Evolutionary conservation across 2,329 filamentous ascomycete genomes (phyloP).

Genomic region (Phoma sp.): DNA sequence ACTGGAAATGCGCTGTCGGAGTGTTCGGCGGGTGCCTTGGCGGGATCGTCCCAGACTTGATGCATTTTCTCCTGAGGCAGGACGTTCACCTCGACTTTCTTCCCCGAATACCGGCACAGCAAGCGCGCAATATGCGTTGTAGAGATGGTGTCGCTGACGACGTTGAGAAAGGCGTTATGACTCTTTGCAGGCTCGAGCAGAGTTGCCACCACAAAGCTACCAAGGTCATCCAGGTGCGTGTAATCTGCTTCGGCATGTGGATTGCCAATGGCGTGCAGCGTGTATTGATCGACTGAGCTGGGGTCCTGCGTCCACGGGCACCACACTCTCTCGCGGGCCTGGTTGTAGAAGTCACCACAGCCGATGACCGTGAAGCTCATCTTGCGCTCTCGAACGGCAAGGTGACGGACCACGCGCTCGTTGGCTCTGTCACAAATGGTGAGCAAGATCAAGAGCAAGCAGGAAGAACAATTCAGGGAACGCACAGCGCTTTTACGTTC

Average conservation of each 20-base stretch:
- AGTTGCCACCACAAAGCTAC: slow-evolving; percentile 30
- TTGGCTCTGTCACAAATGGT: slow-evolving; percentile 4
- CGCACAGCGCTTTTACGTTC: not conserved
- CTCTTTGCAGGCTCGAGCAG: slow-evolving; percentile 27
- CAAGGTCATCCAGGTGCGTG: slow-evolving; percentile 34
- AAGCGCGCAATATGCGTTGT: too few species aligned
- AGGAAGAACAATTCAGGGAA: too few species aligned
- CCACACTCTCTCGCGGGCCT: slow-evolving; percentile 32
- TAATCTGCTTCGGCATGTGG: slow-evolving; percentile 30
- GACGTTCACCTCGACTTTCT: too few species aligned
- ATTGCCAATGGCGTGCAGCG: slow-evolving; percentile 30
- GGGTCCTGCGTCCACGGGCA: slow-evolving; percentile 34
- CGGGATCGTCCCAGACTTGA: not conserved
- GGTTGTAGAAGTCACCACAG: slow-evolving; percentile 42
- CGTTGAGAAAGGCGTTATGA: slow-evolving; percentile 17
- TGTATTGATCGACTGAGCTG: slow-evolving; percentile 22
- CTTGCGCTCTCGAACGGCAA: slow-evolving; percentile 23
- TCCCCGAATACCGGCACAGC: too few species aligned
- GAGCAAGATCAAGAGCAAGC: too few species aligned
- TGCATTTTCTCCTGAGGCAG: too few species aligned
- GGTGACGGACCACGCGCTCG: slow-evolving; percentile 23
- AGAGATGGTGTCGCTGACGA: too few species aligned
- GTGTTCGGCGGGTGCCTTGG: not conserved
- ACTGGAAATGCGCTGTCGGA: slow-evolving; percentile 9
- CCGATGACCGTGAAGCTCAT: slow-evolving; percentile 42